Base-by-base conservation (phyloP, 805 yeast genomes). In the Teunomyces stri region DNA sequence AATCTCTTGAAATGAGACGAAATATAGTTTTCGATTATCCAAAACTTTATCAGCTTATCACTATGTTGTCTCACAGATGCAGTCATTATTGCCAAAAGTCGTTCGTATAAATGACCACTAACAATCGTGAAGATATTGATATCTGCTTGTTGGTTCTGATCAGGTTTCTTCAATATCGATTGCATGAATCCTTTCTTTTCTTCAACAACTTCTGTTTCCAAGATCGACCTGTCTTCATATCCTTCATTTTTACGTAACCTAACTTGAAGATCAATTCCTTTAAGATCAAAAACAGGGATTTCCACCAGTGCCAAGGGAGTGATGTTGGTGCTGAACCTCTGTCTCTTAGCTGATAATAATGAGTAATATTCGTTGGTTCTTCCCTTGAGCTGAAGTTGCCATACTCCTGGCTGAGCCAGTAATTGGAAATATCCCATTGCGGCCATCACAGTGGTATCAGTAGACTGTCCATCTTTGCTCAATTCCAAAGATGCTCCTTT, bases 351-450 rank as follows among this genome's bases (percentile, higher is more conserved):
- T 2, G 76, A 70, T 7, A 72, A 51, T 25, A 72, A 47, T 4
- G 58, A 53, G 42, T 57, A 66, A 13, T 51, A 18, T 13, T 38
- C 37, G 5, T 39, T 34, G 9, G 50, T 45, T 7, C 18, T 44
- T 62, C 41, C 65, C 50, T 77, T 76, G 10, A 84, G 57, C 1
- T 57, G 54, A n/a, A 88, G 60, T 2, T 67, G 61, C 85, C 88
- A 87, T 3, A 73, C 40, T 0, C 96, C 96, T 1, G 95, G 94
- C 43, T 72, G 73, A 0, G 86, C 82, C 51, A 79, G 80, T 40
- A 94, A 69, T 64, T 91, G 97, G 45, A 86, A 79, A 63, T 92
- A 92, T 0, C 97, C 97, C 51, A 85, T 71, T 34, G 87, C 84
- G 1, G 84, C 77, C 94, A 92, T 87, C 1, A 90, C 82, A 33